Conservation (phyloP, 2,329 filamentous ascomycete genomes). For the Colletotrichum liriopes region DNA sequence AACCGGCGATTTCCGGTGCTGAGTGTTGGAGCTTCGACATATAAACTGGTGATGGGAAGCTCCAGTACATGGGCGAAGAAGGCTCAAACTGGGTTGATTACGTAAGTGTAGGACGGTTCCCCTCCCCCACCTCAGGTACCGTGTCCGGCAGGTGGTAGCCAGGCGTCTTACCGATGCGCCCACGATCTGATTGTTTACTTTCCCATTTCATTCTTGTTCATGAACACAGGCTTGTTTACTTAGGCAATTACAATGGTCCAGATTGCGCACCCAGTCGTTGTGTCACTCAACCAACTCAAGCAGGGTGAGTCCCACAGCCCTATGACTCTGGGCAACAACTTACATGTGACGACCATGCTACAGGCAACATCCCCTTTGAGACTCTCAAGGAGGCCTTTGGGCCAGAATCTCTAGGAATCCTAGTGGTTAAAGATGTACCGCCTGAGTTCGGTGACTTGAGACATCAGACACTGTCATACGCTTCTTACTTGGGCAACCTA, state of each 20-base stretch:
- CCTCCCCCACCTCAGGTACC: conserved; percentile 34
- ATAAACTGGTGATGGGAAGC: conserved; percentile 26
- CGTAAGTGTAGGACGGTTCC: conserved; percentile 16
- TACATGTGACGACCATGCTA: conserved; percentile 37
- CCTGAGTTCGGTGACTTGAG: conserved; percentile 80
- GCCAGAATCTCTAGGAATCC: conserved; percentile 89
- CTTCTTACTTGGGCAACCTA: conserved; percentile 90
- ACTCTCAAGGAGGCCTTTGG: conserved; percentile 87
- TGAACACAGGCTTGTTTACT: neutral
- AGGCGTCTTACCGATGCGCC: conserved; percentile 11
- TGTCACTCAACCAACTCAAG: conserved; percentile 74
- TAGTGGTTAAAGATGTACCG: conserved; percentile 91
- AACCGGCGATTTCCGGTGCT: conserved; percentile 23
- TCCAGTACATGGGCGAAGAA: conserved; percentile 9
- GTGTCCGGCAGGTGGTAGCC: conserved; percentile 18
- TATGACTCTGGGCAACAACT: neutral
- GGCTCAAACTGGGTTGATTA: conserved; percentile 23
- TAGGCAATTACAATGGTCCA: conserved; percentile 57
- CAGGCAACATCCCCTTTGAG: conserved; percentile 78
- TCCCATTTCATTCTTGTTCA: conserved; percentile 10
- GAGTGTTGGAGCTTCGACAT: conserved; percentile 17
- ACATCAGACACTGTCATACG: conserved; percentile 83
- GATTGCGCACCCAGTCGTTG: conserved; percentile 70
- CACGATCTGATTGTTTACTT: conserved; percentile 18
- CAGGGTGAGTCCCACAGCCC: conserved; percentile 59